These are phyloP conservation scores for Ilyonectria destructans DNA, from an alignment of 2,329 filamentous ascomycete species.

Conservation along the genomic window DNA sequence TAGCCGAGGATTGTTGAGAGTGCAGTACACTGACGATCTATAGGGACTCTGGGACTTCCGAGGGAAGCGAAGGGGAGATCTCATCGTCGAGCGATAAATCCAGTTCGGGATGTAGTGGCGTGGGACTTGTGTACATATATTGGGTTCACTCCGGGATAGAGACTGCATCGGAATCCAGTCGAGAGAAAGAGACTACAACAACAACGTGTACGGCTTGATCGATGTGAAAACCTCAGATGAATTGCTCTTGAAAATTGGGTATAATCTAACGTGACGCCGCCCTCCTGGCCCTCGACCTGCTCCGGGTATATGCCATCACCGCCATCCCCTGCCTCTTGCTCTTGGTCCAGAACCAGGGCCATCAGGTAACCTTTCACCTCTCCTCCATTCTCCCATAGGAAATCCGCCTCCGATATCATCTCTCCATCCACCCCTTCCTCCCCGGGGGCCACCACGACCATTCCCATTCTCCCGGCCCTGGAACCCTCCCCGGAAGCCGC, in stretches of 20 bases:
- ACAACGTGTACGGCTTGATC: conserved; percentile 1
- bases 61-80: conserved; percentile 90
- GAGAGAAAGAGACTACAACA: conserved; percentile 36
- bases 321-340: conserved; percentile 50
- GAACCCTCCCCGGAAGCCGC: conserved; percentile 45
- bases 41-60: conserved; percentile 91
- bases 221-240: conserved; percentile 31
- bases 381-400: conserved; percentile 76
- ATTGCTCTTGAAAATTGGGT: conserved; percentile 43
- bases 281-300: neutral
- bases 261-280: conserved; percentile 46
- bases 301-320: conserved; percentile 41
- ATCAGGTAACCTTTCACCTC: conserved; percentile 76
- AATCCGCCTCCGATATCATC: conserved; percentile 56
- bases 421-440: conserved; percentile 58
- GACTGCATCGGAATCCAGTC: conserved; percentile 42
- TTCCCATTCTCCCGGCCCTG: conserved; percentile 48
- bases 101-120: conserved; percentile 23
- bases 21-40: conserved; percentile 42
- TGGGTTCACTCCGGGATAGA: conserved; percentile 49
- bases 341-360: conserved; percentile 54
- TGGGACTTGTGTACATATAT: conserved; percentile 62
- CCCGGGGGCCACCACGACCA: conserved; percentile 55
- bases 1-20: conserved; percentile 12
- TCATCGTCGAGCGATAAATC: conserved; percentile 82